These are phyloP conservation scores for Prunus campanulata DNA, from an alignment of 306 rosid genomes.

Conservation along the genomic window DNA sequence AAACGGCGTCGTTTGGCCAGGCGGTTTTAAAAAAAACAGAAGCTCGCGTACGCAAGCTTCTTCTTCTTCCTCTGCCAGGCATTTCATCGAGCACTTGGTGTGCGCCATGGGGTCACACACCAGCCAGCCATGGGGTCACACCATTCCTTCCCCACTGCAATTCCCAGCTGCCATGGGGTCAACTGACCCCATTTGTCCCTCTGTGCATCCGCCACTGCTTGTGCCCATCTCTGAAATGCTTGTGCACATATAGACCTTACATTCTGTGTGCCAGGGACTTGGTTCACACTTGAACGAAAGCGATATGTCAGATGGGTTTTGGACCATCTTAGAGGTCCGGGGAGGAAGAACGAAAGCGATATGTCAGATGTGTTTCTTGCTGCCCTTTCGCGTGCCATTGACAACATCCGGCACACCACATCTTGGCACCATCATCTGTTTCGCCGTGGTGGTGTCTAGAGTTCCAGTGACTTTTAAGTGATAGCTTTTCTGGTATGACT, in stretches of 20 bases:
- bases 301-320: conserved; percentile 13
- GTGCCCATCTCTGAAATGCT: conserved; percentile 17
- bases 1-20: no score
- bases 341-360: neutral
- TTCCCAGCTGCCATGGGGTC: no score
- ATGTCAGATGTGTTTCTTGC: neutral
- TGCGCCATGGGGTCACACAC: no score
- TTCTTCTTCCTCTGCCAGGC: no score
- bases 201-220: neutral
- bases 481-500: conserved; percentile 26
- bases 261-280: neutral
- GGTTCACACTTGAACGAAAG: conserved; percentile 2
- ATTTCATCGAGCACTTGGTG: no score
- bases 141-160: no score
- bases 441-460: conserved; percentile 14
- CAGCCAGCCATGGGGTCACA: no score
- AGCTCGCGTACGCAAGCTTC: no score
- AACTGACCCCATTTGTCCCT: no score
- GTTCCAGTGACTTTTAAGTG: conserved; percentile 25
- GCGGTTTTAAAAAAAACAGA: no score
- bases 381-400: neutral
- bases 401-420: conserved; percentile 19
- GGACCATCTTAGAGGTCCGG: conserved; percentile 15
- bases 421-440: conserved; percentile 25
- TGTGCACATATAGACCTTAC: conserved; percentile 1